Evolutionary conservation across 371 early-diverging fungal species (phyloP).

Genomic region (Umbelopsis sp.): DNA sequence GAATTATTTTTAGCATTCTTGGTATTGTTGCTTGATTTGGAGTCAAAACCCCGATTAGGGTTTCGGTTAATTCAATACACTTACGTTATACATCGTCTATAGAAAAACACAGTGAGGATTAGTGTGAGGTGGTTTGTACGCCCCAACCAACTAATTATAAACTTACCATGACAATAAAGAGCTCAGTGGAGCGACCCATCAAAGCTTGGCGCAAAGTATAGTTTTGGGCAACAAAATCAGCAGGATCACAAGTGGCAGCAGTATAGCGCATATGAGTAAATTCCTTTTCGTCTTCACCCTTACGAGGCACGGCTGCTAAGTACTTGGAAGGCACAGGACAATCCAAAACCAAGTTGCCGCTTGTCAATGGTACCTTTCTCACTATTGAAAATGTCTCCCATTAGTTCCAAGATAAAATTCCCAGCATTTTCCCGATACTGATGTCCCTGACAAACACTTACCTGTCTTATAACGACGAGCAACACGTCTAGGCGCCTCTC

Average conservation of each 20-base stretch:
- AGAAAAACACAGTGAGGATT: background rate
- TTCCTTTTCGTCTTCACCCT: conserved; percentile 56
- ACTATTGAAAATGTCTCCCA: conserved; percentile 27
- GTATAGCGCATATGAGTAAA: conserved; percentile 85
- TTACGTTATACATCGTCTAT: conserved; percentile 78
- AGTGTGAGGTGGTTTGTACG: background rate
- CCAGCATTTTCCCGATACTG: background rate
- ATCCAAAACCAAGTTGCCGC: conserved; percentile 80
- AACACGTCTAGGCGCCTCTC: conserved; percentile 58
- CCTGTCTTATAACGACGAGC: conserved; percentile 68
- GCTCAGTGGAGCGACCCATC: conserved; percentile 77
- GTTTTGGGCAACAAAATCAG: conserved; percentile 71
- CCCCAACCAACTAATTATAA: background rate
- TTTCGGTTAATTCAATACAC: conserved; percentile 20
- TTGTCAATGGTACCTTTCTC: conserved; percentile 65
- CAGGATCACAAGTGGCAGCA: conserved; percentile 83
- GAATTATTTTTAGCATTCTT: conserved; percentile 7
- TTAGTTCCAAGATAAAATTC: background rate
- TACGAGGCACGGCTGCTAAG: conserved; percentile 58
- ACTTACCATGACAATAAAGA: conserved; percentile 80
- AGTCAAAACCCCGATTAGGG: background rate
- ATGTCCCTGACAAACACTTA: conserved; percentile 24
- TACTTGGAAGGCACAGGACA: conserved; percentile 75
- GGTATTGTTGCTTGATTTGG: background rate
- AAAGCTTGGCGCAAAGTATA: conserved; percentile 86